Evolutionary conservation across 345 rosid genomes (phyloP), one percentile per base, ranked within the genome.

Genomic region (Arabidopsis arenosa): DNA sequence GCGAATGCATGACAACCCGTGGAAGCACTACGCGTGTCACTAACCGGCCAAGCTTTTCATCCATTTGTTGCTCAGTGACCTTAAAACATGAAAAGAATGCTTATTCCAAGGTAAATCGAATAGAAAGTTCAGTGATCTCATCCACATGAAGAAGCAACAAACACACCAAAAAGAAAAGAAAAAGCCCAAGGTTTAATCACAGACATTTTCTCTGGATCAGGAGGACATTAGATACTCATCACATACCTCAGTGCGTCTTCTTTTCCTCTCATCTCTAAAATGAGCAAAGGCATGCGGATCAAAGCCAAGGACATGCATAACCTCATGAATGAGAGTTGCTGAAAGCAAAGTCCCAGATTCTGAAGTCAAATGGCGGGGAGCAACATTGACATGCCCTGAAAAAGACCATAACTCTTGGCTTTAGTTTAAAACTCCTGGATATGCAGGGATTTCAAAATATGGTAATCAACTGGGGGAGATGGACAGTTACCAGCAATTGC

Each of bases 201-300:
- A 64, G 70, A 32, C 3, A 0, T 17, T 28, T 37, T 47, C 17
- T 32, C 45, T n/a, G 26, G 32, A 32, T n/a, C 14, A n/a, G 56
- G 48, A 43, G 13, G 35, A 21, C 40, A 53, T 26, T 58, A 65
- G 40, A 52, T 32, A 68, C 62, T 65, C 35, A 51, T 9, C 15
- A 40, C 57, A 63, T 84, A 96, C 99, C 99, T 84, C 86, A 75
- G 81, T 75, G 63, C 98, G 97, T 85, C 99, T 87, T 84, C 97
- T 84, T 86, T 93, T 96, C 48, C 97, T 91, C 83, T 91, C 98
- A 78, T 96, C 99, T 82, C 98, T 88, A 84, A 93, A 96, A 79
- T 96, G 99, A 30, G 98, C 84, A 83, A 96, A 96, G 63, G 99
- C 99, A 77, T 96, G 99, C 0, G 97, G 99, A 83, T 96, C 99